phyloP scores from a whole-genome alignment of 2,329 filamentous ascomycete species.

The Tolypocladium album region DNA sequence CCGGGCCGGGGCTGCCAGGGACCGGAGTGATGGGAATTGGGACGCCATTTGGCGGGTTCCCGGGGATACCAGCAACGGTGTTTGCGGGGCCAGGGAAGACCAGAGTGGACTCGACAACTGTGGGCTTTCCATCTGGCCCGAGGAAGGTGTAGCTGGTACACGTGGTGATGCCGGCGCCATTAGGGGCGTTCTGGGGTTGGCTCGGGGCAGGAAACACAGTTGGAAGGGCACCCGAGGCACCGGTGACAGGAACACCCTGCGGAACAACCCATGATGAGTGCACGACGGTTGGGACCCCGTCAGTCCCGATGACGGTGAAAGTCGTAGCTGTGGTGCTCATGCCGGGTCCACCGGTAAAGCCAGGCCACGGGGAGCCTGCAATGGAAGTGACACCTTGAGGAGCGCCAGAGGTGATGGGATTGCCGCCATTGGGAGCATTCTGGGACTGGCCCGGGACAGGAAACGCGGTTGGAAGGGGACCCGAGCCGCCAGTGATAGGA shows the following conservation, averaged over 20 bases:
- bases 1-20: constrained; percentile 5
- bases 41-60: constrained; percentile 4
- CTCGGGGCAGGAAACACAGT: background rate
- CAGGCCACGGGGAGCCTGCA: background rate
- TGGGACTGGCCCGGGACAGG: background rate
- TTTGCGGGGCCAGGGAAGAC: constrained; percentile 11
- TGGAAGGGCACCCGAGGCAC: background rate
- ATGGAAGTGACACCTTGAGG: constrained; percentile 2
- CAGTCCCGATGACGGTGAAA: constrained; percentile 15
- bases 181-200: background rate
- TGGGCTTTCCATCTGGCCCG: constrained; percentile 13
- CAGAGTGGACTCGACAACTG: constrained; percentile 23
- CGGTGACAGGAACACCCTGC: background rate
- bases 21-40: constrained; percentile 1
- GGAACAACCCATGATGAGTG: constrained; percentile 15
- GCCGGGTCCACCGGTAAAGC: background rate
- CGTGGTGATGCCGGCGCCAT: constrained; percentile 1
- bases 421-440: constrained; percentile 2
- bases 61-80: constrained; percentile 4
- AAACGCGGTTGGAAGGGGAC: background rate
- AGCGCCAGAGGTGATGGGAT: constrained; percentile 6
- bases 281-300: constrained; percentile 16
- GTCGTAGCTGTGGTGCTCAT: constrained; percentile 13
- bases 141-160: constrained; percentile 9
- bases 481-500: background rate